Evolutionary conservation across 164 flowering plant species (phyloP), one percentile per base, ranked within the genome.

Genomic region (Umbilicus rupestris): DNA sequence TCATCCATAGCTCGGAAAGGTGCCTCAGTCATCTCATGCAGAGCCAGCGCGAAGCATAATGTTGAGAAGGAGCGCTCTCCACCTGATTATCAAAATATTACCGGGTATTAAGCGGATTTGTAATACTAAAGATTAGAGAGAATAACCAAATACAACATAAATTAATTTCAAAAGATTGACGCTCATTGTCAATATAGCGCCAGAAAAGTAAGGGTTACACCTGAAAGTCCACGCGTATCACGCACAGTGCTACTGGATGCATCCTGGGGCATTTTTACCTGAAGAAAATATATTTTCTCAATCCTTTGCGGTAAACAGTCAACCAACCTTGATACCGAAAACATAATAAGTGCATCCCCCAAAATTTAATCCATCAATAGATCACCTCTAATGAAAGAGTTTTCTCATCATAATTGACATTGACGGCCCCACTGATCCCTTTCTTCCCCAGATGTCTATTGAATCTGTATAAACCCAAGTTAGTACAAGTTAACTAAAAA

Each of bases 1-100:
- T 95, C 97, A 69, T 95, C 97, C 99, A 95, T 95, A 20, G 97
- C 99, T 72, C 97, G 86, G 68, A 95, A 88, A 30, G 97, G 92
- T 49, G 96, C 86, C 70, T 94, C 96, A 12, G 88, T 85, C 96
- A 91, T 88, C 62, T 84, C 84, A 80, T 95, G 99, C 69, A 95
- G 92, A 69, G 96, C 92, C 57, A 95, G 79, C 67, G 97, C 88
- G 76, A 94, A 94, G 78, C 96, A 89, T 68, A 94, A 76, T 31
- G 97, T 94, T 64, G 96, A 89, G 72, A 90, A 91, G 68, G 98
- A 91, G 33, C 99, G 90, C 41, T 91, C 99, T 10, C 99, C 97
- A 71, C 99, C 99, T 92, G 73, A 37, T 67, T 16, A 7, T 45
- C n/a, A 45, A 45, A 45, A 15, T 17, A 45, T 45, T 45, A n/a